Conservation (phyloP, 2,329 filamentous ascomycete genomes). For the Atkinsonella hypoxylon region DNA sequence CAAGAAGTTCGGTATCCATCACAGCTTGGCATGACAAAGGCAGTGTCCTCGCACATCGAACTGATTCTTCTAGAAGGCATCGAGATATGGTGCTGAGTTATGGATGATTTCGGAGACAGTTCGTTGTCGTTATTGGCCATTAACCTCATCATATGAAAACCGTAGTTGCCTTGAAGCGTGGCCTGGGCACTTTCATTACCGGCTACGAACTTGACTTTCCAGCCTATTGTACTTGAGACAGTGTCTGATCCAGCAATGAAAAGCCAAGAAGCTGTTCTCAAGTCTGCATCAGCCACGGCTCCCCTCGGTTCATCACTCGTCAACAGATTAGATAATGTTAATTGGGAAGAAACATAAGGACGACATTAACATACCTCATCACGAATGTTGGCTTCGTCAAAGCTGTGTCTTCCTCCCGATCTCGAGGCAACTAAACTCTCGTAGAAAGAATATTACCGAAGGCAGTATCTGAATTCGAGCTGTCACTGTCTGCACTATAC, state of each 20-base stretch:
- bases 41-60: constrained; percentile 17
- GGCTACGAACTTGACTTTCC: constrained; percentile 4
- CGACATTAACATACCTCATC: constrained; percentile 16
- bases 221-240: not conserved
- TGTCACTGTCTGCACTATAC: not conserved
- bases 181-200: constrained; percentile 4
- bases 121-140: constrained; percentile 11
- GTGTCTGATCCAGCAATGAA: constrained; percentile 15
- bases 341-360: too few relatives aligned
- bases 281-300: not conserved
- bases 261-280: constrained; percentile 12
- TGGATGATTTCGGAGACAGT: constrained; percentile 16
- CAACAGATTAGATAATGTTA: too few relatives aligned
- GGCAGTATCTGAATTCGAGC: not conserved
- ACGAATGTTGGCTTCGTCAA: constrained; percentile 17
- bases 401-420: constrained; percentile 16
- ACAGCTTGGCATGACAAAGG: constrained; percentile 15
- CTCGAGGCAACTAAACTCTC: constrained; percentile 16
- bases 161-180: constrained; percentile 12
- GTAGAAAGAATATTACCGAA: not conserved
- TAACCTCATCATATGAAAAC: constrained; percentile 11
- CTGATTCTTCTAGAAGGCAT: constrained; percentile 25
- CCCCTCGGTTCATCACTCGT: too few relatives aligned
- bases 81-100: constrained; percentile 19
- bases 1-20: constrained; percentile 21